Evolutionary conservation across 2,329 filamentous ascomycete species (phyloP), one percentile per base, ranked within the genome.

Genomic region (Diaporthe citrichinensis): DNA sequence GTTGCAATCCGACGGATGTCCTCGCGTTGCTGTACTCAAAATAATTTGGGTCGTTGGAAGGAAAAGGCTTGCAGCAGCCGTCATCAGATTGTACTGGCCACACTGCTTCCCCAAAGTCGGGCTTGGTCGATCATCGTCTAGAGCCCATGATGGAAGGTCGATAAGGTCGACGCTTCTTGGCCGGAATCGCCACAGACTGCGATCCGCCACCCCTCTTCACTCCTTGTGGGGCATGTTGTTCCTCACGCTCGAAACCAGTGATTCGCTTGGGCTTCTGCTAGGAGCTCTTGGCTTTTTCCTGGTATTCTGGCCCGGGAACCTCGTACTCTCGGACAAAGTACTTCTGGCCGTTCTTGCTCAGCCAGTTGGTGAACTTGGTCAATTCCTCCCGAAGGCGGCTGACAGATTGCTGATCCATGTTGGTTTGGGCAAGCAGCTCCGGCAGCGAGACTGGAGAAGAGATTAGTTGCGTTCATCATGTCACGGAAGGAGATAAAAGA

Each of bases 351-450:
- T 96, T 92, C 79, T 93, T 94, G 76, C 93, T 91, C 73, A 99
- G 88, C 95, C 96, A 99, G 72, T 91, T 89, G 15, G 93, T 95
- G 84, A 99, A 93, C 84, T 95, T 96, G 79, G 91, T 90, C 23
- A 99, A 89, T 83, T 99, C 97, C 80, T 98, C 95, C 17, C 95
- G 93, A 36, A 98, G 91, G 62, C 95, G 94, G 77, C 93, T 94
- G 57, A 98, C 95, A 3, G 95, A 96, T 83, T 98, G 95, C 72
- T 93, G 89, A 81, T 98, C 97, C 95, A 99, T 98, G 85, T 98
- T 98, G 71, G 97, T 99, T 83, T 99, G 97, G 5, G 96, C 96
- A 77, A 98, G 92, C 55, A 98, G 92, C 82, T 99, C 97, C 0
- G 97, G 96, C 79, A 98, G 92, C 1, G 94, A 94, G 4, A 97